A percentile compares a stretch with the other conserved stretches of the same genome.
These are phyloP conservation scores for Globisporangium sylvaticum DNA, from an alignment of 352 stramenopile genomes.

Conservation along the genomic window DNA sequence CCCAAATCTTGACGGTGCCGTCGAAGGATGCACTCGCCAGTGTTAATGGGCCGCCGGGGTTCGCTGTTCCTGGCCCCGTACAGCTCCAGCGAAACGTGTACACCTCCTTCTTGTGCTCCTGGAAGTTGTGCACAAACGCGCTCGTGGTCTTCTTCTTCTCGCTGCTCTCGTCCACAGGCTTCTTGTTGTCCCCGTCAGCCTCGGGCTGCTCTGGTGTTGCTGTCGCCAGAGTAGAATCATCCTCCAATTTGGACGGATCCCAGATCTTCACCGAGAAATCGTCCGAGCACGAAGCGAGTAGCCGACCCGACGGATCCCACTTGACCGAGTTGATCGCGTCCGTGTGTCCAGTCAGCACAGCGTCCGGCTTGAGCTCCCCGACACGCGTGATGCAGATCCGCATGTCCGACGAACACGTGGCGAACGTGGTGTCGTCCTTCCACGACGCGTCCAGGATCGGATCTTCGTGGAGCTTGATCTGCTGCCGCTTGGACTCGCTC, in stretches of 20 bases:
- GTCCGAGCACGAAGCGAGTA: conserved; percentile 97
- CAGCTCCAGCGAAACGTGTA: conserved; percentile 93
- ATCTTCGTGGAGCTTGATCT: conserved; percentile 90
- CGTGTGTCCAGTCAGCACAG: conserved; percentile 90
- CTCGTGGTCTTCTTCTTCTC: conserved; percentile 23
- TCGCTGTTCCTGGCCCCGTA: conserved; percentile 60
- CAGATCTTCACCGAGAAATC: conserved; percentile 98
- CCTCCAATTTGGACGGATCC: conserved; percentile 59
- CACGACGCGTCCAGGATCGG: conserved; percentile 91
- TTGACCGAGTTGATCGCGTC: conserved; percentile 99
- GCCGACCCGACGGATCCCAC: conserved; percentile 92
- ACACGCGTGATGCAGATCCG: conserved; percentile 90
- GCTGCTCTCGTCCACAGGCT: conserved; percentile 12
- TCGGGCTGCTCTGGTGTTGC: conserved; percentile 26
- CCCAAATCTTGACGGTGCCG: conserved; percentile 93
- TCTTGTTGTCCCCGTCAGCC: conserved; percentile 23
- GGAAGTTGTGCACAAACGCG: conserved; percentile 77
- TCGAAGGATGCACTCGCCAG: conserved; percentile 96
- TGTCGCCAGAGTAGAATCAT: neutral
- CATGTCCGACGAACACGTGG: conserved; percentile 93
- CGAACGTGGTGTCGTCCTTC: conserved; percentile 94
- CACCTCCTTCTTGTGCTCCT: conserved; percentile 92
- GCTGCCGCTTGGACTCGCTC: conserved; percentile 91
- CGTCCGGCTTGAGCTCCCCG: conserved; percentile 64
- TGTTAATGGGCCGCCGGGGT: conserved; percentile 67